Percentiles rank a stretch among this genome's conserved stretches.
phyloP scores from a whole-genome alignment of 129 eudicot species.

The Erigeron canadensis region DNA sequence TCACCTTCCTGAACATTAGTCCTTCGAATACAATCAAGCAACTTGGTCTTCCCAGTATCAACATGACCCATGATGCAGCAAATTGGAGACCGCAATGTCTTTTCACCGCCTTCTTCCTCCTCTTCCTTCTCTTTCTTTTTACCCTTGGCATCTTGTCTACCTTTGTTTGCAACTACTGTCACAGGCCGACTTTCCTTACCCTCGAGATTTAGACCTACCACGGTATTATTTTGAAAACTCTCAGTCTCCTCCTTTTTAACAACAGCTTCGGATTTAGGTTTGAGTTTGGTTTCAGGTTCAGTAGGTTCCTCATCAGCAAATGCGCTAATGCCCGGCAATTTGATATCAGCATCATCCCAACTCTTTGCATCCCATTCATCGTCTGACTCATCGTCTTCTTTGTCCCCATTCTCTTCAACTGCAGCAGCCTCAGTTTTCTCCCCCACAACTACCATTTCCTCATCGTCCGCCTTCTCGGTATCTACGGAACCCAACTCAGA shows the following conservation, averaged over 20 bases:
- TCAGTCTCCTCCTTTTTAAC: constrained; percentile 65
- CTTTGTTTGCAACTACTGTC: constrained; percentile 37
- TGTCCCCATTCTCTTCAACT: constrained; percentile 44
- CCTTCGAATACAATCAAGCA: constrained; percentile 93
- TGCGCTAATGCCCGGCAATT: constrained; percentile 67
- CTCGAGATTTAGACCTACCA: constrained; percentile 26
- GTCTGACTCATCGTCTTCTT: constrained; percentile 74
- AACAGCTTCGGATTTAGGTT: constrained; percentile 41
- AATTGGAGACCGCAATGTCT: constrained; percentile 80
- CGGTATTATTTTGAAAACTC: constrained; percentile 21
- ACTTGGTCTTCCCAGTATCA: constrained; percentile 93
- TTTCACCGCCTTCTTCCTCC: constrained; percentile 46
- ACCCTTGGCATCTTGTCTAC: constrained; percentile 29
- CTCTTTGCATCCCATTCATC: constrained; percentile 99
- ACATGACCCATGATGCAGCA: constrained; percentile 99
- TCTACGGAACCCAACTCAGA: constrained; percentile 43
- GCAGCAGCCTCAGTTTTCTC: constrained; percentile 38
- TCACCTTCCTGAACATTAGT: constrained; percentile 99
- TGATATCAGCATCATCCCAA: constrained; percentile 88
- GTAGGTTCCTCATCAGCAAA: constrained; percentile 76
- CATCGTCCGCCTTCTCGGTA: constrained; percentile 55
- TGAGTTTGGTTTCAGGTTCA: constrained; percentile 50
- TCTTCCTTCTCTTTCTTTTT: constrained; percentile 42
- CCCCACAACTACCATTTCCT: constrained; percentile 27
- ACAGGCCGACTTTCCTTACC: constrained; percentile 34